Conservation (phyloP, 306 rosid genomes). For the Quillaja saponaria region DNA sequence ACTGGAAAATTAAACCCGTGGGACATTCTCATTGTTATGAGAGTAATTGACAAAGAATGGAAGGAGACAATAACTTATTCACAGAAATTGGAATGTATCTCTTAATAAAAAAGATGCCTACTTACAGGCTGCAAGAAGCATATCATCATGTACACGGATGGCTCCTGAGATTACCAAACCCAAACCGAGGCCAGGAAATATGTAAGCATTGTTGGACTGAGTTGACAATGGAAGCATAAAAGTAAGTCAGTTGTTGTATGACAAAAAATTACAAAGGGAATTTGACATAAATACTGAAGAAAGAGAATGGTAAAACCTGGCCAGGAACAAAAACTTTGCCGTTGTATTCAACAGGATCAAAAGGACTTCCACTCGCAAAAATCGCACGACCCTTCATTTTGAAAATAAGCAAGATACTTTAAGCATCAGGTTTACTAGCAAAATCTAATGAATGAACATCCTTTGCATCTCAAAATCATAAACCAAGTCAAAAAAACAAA, state of each 20-base stretch:
- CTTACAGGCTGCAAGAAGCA: constrained; percentile 97
- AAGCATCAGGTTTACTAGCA: constrained; percentile 11
- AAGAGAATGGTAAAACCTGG: constrained; percentile 57
- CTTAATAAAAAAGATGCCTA: constrained; percentile 16
- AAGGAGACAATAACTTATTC: too few species aligned
- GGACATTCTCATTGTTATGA: too few species aligned
- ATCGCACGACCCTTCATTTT: constrained; percentile 73
- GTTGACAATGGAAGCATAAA: constrained; percentile 27
- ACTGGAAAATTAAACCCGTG: too few species aligned
- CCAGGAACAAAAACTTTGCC: constrained; percentile 73
- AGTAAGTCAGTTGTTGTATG: background rate
- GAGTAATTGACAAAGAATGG: too few species aligned
- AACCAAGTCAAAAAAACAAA: constrained; percentile 4
- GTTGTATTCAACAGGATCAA: constrained; percentile 72
- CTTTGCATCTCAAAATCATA: constrained; percentile 10
- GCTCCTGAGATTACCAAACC: constrained; percentile 90
- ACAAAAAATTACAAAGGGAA: background rate
- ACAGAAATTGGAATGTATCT: too few species aligned
- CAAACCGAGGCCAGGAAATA: constrained; percentile 87
- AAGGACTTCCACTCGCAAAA: constrained; percentile 94
- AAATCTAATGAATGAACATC: constrained; percentile 5
- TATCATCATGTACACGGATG: constrained; percentile 83
- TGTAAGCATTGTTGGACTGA: constrained; percentile 93
- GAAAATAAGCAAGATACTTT: constrained; percentile 14
- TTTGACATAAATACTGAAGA: background rate